Percentiles rank a stretch among this genome's conserved stretches.
phyloP scores from a whole-genome alignment of 106 monocot genomes.

The Apostasia shenzhenica region DNA sequence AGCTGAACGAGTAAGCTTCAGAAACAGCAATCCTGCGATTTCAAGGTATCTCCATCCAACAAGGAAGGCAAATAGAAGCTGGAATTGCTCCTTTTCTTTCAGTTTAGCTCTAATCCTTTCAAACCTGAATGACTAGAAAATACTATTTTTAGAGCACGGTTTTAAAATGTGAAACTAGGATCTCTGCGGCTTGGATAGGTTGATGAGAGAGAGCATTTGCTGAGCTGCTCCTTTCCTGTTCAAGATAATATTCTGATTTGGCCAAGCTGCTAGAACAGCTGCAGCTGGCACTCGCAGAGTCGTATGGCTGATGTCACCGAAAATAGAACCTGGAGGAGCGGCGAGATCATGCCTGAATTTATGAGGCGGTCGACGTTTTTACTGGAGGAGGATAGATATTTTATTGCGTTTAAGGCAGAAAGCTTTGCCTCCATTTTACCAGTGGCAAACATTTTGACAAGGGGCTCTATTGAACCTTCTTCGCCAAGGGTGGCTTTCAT shows the following conservation, averaged over 20 bases:
- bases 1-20: slow-evolving; percentile 51
- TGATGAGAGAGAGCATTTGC: slow-evolving; percentile 73
- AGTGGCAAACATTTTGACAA: slow-evolving; percentile 61
- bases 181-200: slow-evolving; percentile 44
- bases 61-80: slow-evolving; percentile 60
- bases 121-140: slow-evolving; percentile 36
- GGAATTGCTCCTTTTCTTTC: slow-evolving; percentile 50
- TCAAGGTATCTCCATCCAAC: slow-evolving; percentile 22
- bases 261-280: slow-evolving; percentile 60
- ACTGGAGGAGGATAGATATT: slow-evolving; percentile 42
- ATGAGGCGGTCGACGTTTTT: slow-evolving; percentile 47
- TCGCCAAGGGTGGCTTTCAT: slow-evolving; percentile 59
- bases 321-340: slow-evolving; percentile 71
- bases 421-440: slow-evolving; percentile 84
- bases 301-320: slow-evolving; percentile 78
- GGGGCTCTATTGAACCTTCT: slow-evolving; percentile 49
- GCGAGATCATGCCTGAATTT: slow-evolving; percentile 39
- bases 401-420: slow-evolving; percentile 55
- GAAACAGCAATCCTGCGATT: slow-evolving; percentile 33
- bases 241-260: slow-evolving; percentile 51
- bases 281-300: slow-evolving; percentile 77
- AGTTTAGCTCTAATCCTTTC: slow-evolving; percentile 43
- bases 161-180: slow-evolving; percentile 58
- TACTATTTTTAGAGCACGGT: slow-evolving; percentile 64
- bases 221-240: slow-evolving; percentile 41